Evolutionary conservation across 495 filamentous ascomycete species (phyloP).

Genomic region (Tuber indicum): DNA sequence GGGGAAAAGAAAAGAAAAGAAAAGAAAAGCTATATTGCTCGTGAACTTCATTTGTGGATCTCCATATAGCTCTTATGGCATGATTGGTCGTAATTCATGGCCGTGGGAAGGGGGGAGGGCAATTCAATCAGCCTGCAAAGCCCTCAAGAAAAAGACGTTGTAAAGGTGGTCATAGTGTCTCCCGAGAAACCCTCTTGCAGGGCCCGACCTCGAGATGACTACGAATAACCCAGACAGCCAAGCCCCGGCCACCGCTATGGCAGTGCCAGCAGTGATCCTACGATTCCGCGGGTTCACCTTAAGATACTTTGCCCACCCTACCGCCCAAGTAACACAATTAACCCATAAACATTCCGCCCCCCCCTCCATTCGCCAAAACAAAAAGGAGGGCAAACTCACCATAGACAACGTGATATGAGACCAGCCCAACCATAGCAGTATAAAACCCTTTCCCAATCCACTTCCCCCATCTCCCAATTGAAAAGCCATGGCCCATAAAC

Average conservation of each 20-base stretch:
- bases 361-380: conserved; percentile 44
- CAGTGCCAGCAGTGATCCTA: conserved; percentile 61
- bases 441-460: conserved; percentile 61
- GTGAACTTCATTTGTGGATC: not conserved
- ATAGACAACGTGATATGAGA: conserved; percentile 74
- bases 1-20: not conserved
- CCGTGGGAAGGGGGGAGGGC: too few relatives aligned
- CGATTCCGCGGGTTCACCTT: conserved; percentile 54
- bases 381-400: conserved; percentile 50
- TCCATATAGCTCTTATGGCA: not conserved
- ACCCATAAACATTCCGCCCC: conserved; percentile 44
- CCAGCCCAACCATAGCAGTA: conserved; percentile 58
- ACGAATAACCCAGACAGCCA: conserved; percentile 80
- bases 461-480: conserved; percentile 52
- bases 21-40: not conserved
- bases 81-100: not conserved
- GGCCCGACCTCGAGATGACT: conserved; percentile 66
- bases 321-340: conserved; percentile 45
- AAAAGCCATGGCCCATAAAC: conserved; percentile 82
- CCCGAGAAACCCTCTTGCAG: conserved; percentile 67
- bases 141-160: conserved; percentile 37
- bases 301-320: conserved; percentile 44
- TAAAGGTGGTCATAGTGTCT: conserved; percentile 69
- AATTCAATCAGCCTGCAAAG: not conserved
- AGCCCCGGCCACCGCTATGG: conserved; percentile 52